A percentile compares a stretch with the other conserved stretches of the same genome.
These are phyloP conservation scores for Elsinoe perseae DNA, from an alignment of 2,329 filamentous ascomycete species.

Conservation along the genomic window DNA sequence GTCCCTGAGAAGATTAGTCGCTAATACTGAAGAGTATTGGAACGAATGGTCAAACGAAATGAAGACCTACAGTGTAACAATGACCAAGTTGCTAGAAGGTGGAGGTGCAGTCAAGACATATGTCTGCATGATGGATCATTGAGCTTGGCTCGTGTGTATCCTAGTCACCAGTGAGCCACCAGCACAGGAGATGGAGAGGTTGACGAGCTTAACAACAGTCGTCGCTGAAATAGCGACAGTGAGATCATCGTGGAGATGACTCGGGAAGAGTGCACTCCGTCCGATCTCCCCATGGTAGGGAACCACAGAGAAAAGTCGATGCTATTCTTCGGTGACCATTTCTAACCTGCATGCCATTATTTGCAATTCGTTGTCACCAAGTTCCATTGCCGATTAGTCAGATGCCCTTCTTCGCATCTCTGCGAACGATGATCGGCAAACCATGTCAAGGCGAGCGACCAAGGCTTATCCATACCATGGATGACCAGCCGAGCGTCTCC, in stretches of 20 bases:
- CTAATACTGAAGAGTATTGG: background rate
- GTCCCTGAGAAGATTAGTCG: background rate
- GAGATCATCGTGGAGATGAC: background rate
- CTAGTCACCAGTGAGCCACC: background rate
- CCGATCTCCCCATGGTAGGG: background rate
- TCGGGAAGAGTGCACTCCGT: background rate
- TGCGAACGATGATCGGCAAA: background rate
- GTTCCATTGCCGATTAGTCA: background rate
- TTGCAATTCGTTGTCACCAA: background rate
- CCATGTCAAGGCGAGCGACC: background rate
- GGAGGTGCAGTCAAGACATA: background rate
- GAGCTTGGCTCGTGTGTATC: background rate
- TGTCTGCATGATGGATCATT: background rate
- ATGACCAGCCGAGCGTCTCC: background rate
- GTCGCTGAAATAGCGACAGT: background rate
- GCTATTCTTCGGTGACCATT: background rate
- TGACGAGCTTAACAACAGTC: background rate
- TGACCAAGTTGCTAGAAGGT: background rate
- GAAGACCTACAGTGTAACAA: background rate
- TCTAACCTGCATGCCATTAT: background rate
- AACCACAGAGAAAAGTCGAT: background rate
- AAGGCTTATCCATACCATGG: background rate
- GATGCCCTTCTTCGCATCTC: background rate
- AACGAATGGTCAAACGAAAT: background rate
- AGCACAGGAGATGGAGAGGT: background rate